Base-by-base conservation (phyloP, 129 eudicot genomes). In the Calendula officinalis region DNA sequence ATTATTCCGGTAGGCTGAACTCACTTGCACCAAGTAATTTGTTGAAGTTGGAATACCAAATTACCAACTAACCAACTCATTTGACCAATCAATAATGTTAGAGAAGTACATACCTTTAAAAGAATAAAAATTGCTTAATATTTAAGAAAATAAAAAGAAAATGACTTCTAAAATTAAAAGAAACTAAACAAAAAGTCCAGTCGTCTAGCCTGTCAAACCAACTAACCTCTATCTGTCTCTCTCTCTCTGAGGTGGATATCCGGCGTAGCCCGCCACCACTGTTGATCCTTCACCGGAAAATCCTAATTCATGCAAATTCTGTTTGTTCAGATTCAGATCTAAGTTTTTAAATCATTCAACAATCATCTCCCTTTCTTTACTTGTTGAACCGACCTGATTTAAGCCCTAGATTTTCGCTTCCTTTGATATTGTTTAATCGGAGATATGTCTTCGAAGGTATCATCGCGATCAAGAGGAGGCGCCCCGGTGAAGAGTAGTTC, bases 401-500 rank as follows among this genome's bases (percentile, higher is more conserved):
- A 61, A 66, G 64, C 74, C 77, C 81, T 57, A 76, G 53, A 57
- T 57, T 48, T 43, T 27, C 61, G 34, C 30, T 32, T 32, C 43
- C 13, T 64, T 59, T 60, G 62, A 71, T 70, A 77, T 35, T 39
- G 7, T 15, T 15, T 27, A 38, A 15, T 8, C 30, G 30, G 30
- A 48, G 70, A 38, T 13, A 88, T 88, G 94, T 85, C 96, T 55
- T 72, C 96, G 16, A 81, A 68, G 42, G 66, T 79, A 65, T 76
- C 90, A 68, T 78, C 95, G 45, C 72, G 97, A 79, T 84, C 95
- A 44, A 75, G 94, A 68, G 82, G 77, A 8, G 79, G 80, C 16
- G 71, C 82, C 7, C 78, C 96, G 46, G 89, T 58, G 32, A 84
- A 68, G 65, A 82, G 61, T 36, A 69, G 47, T 42, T 67, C 64